Evolutionary conservation across 2,329 filamentous ascomycete species (phyloP).

Genomic region (Fusarium beomiforme): DNA sequence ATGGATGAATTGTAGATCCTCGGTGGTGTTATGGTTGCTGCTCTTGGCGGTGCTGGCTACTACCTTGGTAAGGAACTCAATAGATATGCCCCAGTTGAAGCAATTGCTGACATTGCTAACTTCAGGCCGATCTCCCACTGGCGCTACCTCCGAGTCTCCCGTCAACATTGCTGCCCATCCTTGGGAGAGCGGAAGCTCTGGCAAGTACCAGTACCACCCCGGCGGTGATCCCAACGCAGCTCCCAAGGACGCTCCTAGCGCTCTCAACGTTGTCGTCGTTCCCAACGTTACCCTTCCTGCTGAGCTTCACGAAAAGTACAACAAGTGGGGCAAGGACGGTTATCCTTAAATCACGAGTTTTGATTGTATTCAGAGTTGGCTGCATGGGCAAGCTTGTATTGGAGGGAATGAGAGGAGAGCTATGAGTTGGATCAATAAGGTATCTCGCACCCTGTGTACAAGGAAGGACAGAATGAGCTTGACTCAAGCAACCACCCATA

Average conservation of each 20-base stretch:
- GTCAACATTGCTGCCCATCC: constrained; percentile 87
- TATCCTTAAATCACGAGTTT: constrained; percentile 63
- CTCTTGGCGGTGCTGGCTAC: constrained; percentile 89
- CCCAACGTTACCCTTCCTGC: constrained; percentile 93
- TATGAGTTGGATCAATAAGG: constrained; percentile 15
- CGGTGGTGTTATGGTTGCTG: constrained; percentile 87
- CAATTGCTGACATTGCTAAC: constrained; percentile 37
- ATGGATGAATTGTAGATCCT: constrained; percentile 72
- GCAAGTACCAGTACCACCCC: constrained; percentile 84
- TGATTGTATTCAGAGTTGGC: constrained; percentile 10
- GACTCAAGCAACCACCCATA: constrained; percentile 40
- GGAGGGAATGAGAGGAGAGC: constrained; percentile 16
- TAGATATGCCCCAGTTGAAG: not conserved
- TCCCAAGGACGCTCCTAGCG: constrained; percentile 91
- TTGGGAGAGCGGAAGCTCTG: constrained; percentile 78
- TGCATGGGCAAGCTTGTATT: constrained; percentile 27
- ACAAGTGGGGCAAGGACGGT: constrained; percentile 99
- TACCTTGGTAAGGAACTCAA: constrained; percentile 73
- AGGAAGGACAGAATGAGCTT: constrained; percentile 38
- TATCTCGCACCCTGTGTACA: constrained; percentile 22
- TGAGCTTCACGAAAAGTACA: constrained; percentile 95
- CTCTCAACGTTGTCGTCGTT: constrained; percentile 92
- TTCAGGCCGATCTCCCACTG: constrained; percentile 83
- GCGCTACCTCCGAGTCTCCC: constrained; percentile 80
- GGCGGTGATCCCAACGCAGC: constrained; percentile 80